These are phyloP conservation scores for Cystofilobasidium ferigula DNA, from an alignment of 768 basidiomycete genomes.

Conservation along the genomic window DNA sequence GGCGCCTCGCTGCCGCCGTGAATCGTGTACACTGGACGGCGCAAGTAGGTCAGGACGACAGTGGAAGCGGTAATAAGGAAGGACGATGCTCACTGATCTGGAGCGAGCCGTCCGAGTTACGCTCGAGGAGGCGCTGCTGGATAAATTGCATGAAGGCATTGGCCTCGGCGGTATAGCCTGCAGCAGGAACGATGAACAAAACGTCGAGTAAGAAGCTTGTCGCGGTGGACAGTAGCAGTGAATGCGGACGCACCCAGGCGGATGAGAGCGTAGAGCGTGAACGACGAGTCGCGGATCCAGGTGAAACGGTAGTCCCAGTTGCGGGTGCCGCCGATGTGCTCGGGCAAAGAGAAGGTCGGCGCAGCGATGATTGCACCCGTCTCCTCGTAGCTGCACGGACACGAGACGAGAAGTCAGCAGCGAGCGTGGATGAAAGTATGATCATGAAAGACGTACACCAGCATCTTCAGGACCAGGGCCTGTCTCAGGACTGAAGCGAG, in stretches of 20 bases:
- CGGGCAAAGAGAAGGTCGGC: slow-evolving; percentile 87
- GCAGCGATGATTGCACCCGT: slow-evolving; percentile 77
- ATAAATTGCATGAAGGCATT: slow-evolving; percentile 4
- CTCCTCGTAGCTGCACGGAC: too few species aligned
- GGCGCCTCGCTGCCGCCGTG: slow-evolving; percentile 71
- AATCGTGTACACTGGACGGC: slow-evolving; percentile 59
- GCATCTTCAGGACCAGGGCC: slow-evolving; percentile 81
- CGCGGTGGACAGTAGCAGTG: not conserved
- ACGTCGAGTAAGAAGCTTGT: slow-evolving; percentile 59
- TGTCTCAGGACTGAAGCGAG: slow-evolving; percentile 87
- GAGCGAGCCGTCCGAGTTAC: slow-evolving; percentile 74
- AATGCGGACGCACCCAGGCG: too few species aligned
- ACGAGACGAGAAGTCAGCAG: slow-evolving; percentile 24
- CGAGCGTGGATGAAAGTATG: not conserved
- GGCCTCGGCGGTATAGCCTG: slow-evolving; percentile 81
- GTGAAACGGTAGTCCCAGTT: slow-evolving; percentile 42
- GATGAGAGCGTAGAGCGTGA: slow-evolving; percentile 78
- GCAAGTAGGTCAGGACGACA: not conserved
- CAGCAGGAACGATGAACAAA: too few species aligned
- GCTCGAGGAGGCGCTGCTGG: slow-evolving; percentile 29
- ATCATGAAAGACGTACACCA: slow-evolving; percentile 77
- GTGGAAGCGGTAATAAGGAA: not conserved
- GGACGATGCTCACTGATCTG: slow-evolving; percentile 58
- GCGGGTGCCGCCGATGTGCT: slow-evolving; percentile 76
- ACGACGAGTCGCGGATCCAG: slow-evolving; percentile 83